These are phyloP conservation scores for Eucalyptus sp. DNA, from an alignment of 345 rosid species.

Conservation along the genomic window DNA sequence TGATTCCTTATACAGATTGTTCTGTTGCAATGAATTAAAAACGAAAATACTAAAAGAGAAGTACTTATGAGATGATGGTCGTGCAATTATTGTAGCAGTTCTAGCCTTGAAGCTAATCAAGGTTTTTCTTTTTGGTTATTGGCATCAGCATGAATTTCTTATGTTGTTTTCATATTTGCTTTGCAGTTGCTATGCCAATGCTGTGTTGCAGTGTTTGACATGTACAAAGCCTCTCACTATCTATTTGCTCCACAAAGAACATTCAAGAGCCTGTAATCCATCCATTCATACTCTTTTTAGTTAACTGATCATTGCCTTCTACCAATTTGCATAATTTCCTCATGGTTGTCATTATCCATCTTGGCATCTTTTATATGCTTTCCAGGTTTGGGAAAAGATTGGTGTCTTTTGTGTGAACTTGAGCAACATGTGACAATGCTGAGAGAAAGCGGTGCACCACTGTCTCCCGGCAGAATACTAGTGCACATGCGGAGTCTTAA, in stretches of 20 bases:
- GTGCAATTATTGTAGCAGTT: background rate
- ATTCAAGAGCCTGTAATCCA: conserved; percentile 63
- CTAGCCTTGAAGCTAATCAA: background rate
- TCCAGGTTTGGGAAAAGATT: conserved; percentile 54
- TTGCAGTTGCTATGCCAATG: conserved; percentile 86
- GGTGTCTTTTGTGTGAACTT: conserved; percentile 90
- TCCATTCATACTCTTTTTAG: background rate
- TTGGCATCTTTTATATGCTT: background rate
- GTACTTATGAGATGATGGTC: background rate
- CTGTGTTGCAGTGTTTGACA: conserved; percentile 74
- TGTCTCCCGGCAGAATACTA: conserved; percentile 62
- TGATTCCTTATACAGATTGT: background rate
- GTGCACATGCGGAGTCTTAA: conserved; percentile 50
- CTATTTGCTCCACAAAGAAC: conserved; percentile 57
- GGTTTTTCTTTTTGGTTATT: background rate
- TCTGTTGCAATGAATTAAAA: background rate
- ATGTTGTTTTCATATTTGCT: background rate
- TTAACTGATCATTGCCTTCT: background rate
- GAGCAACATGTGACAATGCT: conserved; percentile 74
- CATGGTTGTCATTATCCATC: background rate
- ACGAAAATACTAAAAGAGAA: background rate
- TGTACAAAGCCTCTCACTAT: conserved; percentile 71
- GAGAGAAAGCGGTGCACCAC: conserved; percentile 55
- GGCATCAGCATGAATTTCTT: background rate
- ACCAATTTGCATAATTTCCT: background rate